Conservation (phyloP, 495 filamentous ascomycete genomes). For the Ascodesmis nigricans region DNA sequence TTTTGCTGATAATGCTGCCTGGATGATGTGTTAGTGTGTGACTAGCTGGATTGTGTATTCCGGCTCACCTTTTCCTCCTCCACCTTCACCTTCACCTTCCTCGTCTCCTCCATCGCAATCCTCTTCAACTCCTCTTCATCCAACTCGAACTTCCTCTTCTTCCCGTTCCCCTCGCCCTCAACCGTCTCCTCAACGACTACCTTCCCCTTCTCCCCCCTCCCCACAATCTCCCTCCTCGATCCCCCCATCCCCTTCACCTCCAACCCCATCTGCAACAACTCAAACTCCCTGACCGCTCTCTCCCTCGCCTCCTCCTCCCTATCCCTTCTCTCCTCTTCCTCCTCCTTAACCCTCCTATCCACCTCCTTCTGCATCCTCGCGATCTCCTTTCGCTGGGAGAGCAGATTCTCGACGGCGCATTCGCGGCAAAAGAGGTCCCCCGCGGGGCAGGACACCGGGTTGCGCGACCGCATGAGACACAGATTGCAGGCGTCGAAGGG, state of each 20-base stretch:
- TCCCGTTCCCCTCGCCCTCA: conserved; percentile 23
- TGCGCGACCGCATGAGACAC: conserved; percentile 62
- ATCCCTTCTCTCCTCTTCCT: conserved; percentile 30
- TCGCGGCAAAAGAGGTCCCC: conserved; percentile 96
- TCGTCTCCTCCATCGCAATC: conserved; percentile 45
- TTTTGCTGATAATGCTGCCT: conserved; percentile 31
- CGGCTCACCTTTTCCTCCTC: conserved; percentile 50
- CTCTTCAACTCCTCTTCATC: conserved; percentile 59
- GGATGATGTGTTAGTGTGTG: not conserved
- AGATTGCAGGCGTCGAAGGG: conserved; percentile 78
- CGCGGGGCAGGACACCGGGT: conserved; percentile 49
- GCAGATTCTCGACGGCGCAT: conserved; percentile 74
- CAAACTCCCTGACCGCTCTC: conserved; percentile 38
- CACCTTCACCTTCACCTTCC: conserved; percentile 42
- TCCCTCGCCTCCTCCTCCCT: conserved; percentile 37
- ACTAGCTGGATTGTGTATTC: not conserved
- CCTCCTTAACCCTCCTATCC: conserved; percentile 34
- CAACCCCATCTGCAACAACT: conserved; percentile 46
- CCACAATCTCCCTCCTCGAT: conserved; percentile 18
- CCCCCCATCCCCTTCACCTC: conserved; percentile 28
- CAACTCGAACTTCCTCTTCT: conserved; percentile 62
- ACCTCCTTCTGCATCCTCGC: conserved; percentile 51
- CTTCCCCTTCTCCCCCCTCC: conserved; percentile 26
- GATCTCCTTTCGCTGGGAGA: conserved; percentile 82
- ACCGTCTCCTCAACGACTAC: conserved; percentile 25